Evolutionary conservation across 2,329 filamentous ascomycete species (phyloP).

Genomic region (Leptographium lundbergii): DNA sequence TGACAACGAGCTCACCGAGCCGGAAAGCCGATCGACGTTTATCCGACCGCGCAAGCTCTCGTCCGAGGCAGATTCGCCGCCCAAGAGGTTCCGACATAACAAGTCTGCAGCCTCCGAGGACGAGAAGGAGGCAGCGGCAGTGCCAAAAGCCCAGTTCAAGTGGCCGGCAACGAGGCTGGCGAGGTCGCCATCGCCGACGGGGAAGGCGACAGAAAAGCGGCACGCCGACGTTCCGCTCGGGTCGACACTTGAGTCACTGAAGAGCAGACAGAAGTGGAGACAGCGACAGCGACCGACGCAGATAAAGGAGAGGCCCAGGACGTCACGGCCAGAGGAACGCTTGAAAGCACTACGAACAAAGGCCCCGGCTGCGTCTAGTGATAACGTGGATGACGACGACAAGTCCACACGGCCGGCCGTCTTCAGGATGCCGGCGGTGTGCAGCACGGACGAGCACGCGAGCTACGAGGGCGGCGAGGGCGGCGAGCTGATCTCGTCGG

Average conservation of each 20-base stretch:
- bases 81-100: background rate
- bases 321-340: background rate
- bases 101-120: background rate
- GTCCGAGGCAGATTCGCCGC: conserved; percentile 1
- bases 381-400: background rate
- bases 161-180: background rate
- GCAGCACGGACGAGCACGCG: background rate
- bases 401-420: background rate
- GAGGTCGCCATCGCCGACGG: background rate
- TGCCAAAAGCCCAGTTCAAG: conserved; percentile 3
- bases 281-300: background rate
- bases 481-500: background rate
- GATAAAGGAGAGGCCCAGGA: background rate
- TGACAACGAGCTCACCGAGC: background rate
- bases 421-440: conserved; percentile 1
- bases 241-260: background rate
- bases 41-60: background rate
- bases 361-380: background rate
- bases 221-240: background rate
- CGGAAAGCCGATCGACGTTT: background rate
- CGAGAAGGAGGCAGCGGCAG: background rate
- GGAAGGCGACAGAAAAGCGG: background rate
- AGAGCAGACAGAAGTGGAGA: conserved; percentile 2
- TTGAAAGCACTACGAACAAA: background rate
- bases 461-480: background rate